phyloP scores from a whole-genome alignment of 75 land plant genomes.

The Azolla pinnata region DNA sequence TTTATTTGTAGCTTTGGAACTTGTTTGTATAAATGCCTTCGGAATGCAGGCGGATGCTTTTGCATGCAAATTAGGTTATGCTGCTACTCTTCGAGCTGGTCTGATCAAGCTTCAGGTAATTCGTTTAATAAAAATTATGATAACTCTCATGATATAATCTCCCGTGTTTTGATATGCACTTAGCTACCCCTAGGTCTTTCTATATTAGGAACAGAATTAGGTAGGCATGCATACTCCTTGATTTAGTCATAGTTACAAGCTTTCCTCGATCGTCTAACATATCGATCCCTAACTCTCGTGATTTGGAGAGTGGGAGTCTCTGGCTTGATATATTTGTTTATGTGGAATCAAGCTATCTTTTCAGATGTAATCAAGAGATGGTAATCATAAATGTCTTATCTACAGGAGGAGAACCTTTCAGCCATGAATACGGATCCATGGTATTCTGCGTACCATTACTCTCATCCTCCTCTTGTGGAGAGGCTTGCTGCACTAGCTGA shows the following conservation, averaged over 20 bases:
- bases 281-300: too few species aligned
- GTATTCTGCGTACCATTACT: constrained; percentile 98
- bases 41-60: constrained; percentile 95
- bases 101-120: constrained; percentile 85
- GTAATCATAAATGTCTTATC: too few species aligned
- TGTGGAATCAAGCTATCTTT: too few species aligned
- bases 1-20: neutral
- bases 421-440: constrained; percentile 99
- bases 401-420: constrained; percentile 96
- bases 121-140: neutral
- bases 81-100: constrained; percentile 51
- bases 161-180: too few species aligned
- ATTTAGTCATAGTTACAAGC: too few species aligned
- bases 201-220: too few species aligned
- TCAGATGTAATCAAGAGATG: too few species aligned
- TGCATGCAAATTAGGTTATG: constrained; percentile 89
- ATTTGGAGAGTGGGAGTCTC: too few species aligned
- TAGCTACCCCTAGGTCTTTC: too few species aligned
- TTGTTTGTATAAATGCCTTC: neutral
- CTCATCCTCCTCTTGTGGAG: constrained; percentile 97
- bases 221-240: too few species aligned
- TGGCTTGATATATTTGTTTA: too few species aligned
- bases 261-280: too few species aligned
- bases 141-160: neutral
- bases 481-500: constrained; percentile 74